Conservation (phyloP, 2,329 filamentous ascomycete genomes). For the Fusarium liriodendri region DNA sequence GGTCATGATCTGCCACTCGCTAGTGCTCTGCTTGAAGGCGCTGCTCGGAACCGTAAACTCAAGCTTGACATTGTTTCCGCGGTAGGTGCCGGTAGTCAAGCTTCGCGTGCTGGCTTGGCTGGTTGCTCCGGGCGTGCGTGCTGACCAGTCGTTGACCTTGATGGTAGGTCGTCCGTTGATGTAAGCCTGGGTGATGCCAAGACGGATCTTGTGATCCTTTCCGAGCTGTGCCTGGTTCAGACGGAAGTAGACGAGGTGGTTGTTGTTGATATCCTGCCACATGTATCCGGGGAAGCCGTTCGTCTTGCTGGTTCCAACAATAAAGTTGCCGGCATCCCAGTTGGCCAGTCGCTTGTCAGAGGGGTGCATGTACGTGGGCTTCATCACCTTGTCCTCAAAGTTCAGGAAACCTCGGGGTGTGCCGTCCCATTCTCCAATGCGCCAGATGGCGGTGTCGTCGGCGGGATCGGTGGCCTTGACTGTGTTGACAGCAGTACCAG, state of each 20-base stretch:
- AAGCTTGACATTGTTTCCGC: constrained; percentile 46
- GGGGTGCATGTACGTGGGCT: constrained; percentile 56
- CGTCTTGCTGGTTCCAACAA: constrained; percentile 48
- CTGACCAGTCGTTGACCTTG: constrained; percentile 46
- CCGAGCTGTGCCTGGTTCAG: constrained; percentile 44
- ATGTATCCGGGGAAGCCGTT: constrained; percentile 55
- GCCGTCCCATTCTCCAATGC: constrained; percentile 52
- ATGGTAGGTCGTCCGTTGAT: constrained; percentile 47
- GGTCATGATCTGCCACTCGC: constrained; percentile 45
- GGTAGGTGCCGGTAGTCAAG: constrained; percentile 49
- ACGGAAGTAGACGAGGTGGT: constrained; percentile 54
- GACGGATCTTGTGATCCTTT: constrained; percentile 41
- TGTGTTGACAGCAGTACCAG: constrained; percentile 44
- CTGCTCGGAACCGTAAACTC: constrained; percentile 43
- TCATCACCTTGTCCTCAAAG: constrained; percentile 51
- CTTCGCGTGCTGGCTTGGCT: constrained; percentile 46
- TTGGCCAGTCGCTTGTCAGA: constrained; percentile 46
- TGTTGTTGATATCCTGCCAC: constrained; percentile 56
- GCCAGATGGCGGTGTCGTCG: constrained; percentile 48
- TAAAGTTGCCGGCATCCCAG: constrained; percentile 49
- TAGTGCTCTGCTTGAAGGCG: constrained; percentile 43
- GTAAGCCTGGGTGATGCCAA: constrained; percentile 48
- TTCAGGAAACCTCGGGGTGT: constrained; percentile 50
- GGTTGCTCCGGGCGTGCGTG: constrained; percentile 41
- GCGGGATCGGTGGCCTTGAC: constrained; percentile 46